These are phyloP conservation scores for Puccinia coronata DNA, from an alignment of 1,284 basidiomycete species.

Conservation along the genomic window DNA sequence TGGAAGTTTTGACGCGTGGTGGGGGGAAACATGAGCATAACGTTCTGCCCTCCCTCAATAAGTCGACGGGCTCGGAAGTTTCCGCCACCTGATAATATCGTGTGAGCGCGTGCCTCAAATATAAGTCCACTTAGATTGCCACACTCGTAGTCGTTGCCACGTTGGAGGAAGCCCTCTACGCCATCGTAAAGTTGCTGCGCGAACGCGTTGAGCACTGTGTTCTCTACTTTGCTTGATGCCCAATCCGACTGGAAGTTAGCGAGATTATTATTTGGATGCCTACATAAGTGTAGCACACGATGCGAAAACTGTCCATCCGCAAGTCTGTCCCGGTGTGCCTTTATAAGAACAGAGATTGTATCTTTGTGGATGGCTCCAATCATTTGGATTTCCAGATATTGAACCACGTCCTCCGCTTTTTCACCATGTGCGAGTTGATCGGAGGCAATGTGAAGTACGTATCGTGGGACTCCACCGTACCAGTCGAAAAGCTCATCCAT, in stretches of 20 bases:
- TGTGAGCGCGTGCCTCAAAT: constrained; percentile 2
- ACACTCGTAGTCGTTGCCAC: neutral
- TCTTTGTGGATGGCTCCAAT: neutral
- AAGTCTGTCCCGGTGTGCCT: neutral
- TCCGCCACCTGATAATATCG: neutral
- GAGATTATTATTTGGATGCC: neutral
- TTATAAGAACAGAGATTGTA: neutral
- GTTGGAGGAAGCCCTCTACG: neutral
- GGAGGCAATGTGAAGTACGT: neutral
- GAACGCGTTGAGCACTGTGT: neutral
- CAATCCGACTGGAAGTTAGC: neutral
- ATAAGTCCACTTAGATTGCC: neutral
- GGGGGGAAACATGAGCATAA: constrained; percentile 3
- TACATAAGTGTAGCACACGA: constrained; percentile 10
- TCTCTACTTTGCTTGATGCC: neutral
- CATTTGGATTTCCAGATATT: neutral
- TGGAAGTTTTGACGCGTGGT: neutral
- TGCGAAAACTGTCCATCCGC: neutral
- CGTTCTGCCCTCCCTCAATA: neutral
- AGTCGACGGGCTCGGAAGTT: constrained; percentile 6
- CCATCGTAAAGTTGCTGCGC: neutral
- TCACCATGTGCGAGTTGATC: neutral
- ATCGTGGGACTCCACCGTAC: constrained; percentile 4
- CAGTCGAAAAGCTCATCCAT: neutral
- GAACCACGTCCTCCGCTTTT: neutral